Conservation (phyloP, 2,329 filamentous ascomycete species). For the Colletotrichum spaethianum region DNA sequence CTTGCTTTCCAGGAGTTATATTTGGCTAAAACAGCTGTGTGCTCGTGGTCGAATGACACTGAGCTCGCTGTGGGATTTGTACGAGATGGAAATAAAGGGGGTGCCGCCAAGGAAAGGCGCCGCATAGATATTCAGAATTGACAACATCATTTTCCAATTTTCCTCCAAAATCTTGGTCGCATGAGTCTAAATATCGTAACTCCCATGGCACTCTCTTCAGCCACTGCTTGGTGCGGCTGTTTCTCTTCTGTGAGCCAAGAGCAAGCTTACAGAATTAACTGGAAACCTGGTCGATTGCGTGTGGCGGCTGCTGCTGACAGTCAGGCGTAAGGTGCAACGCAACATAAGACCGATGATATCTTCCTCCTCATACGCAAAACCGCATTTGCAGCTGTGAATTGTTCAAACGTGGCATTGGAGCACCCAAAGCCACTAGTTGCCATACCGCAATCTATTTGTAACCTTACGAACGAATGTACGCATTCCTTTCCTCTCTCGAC, state of each 20-base stretch:
- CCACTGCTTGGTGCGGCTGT: neutral
- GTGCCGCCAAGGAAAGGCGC: neutral
- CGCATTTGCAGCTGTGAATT: too few relatives aligned
- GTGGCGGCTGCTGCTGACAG: neutral
- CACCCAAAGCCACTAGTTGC: neutral
- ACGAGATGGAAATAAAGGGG: neutral
- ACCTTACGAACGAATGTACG: neutral
- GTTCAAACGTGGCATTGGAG: neutral
- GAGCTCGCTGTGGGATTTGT: constrained; percentile 25
- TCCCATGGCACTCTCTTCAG: neutral
- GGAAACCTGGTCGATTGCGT: neutral
- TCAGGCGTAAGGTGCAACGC: too few relatives aligned
- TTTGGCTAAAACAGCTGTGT: constrained; percentile 17
- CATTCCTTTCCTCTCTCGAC: neutral
- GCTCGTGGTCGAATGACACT: constrained; percentile 22
- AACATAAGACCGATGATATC: too few relatives aligned
- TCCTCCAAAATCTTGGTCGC: neutral
- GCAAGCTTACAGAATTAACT: neutral
- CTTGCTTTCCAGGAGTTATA: neutral
- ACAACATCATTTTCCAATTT: neutral
- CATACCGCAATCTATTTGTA: neutral
- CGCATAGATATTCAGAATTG: neutral
- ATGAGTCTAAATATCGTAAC: neutral
- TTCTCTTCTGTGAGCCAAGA: neutral
- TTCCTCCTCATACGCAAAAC: too few relatives aligned